Conservation (phyloP, 2,329 filamentous ascomycete species). For the Endocalyx cinctus region DNA sequence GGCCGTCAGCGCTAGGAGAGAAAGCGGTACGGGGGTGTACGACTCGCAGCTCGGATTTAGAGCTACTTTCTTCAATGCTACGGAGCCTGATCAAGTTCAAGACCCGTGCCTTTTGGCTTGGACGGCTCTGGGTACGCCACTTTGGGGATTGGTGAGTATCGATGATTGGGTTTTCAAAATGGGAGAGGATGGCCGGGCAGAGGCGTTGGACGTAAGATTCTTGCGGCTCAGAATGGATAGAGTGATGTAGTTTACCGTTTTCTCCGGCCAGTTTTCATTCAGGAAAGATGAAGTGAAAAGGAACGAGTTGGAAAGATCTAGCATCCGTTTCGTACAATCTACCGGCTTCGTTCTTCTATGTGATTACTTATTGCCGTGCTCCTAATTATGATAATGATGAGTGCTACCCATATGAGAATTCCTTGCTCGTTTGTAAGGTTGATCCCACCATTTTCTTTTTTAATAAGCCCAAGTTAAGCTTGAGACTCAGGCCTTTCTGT, state of each 20-base stretch:
- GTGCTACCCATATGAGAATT: too few species aligned
- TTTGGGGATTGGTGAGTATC: constrained; percentile 7
- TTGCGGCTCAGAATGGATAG: constrained; percentile 7
- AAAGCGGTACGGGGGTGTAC: constrained; percentile 4
- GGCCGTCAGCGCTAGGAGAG: constrained; percentile 1
- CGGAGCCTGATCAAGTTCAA: constrained; percentile 3
- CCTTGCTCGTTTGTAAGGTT: too few species aligned
- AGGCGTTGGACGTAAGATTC: constrained; percentile 8
- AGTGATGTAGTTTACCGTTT: neutral
- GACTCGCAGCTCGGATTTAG: constrained; percentile 10
- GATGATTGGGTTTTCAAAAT: constrained; percentile 16
- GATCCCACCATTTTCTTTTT: too few species aligned
- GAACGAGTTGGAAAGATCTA: too few species aligned
- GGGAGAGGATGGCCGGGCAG: constrained; percentile 9
- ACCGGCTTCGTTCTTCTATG: too few species aligned
- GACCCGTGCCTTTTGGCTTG: constrained; percentile 10
- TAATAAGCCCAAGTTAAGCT: too few species aligned
- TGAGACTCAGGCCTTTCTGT: too few species aligned
- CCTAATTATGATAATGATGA: too few species aligned
- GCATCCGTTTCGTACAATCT: too few species aligned
- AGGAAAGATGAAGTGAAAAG: too few species aligned
- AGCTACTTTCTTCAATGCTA: constrained; percentile 11
- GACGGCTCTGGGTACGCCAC: constrained; percentile 9
- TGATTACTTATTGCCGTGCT: too few species aligned
- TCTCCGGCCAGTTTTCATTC: too few species aligned